phyloP scores from a whole-genome alignment of 2,329 filamentous ascomycete genomes.

The Metarhizium anisopliae region DNA sequence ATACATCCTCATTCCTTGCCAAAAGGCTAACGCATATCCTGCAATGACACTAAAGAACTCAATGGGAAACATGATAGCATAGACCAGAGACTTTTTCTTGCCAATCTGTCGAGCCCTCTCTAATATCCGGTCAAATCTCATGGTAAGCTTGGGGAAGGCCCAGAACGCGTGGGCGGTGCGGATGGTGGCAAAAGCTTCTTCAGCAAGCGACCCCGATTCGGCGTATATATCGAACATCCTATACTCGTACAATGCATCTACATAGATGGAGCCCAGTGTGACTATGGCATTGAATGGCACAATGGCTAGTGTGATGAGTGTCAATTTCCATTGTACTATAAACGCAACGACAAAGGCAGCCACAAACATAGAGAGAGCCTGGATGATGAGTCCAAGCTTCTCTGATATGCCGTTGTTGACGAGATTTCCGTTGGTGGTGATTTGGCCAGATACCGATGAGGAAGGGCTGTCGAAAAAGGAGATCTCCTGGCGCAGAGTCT shows the following conservation, averaged over 20 bases:
- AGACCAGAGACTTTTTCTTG: constrained; percentile 32
- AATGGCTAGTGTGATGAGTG: constrained; percentile 35
- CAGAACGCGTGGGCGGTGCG: constrained; percentile 42
- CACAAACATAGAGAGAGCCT: constrained; percentile 30
- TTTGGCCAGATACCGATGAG: constrained; percentile 34
- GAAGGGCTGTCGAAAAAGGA: constrained; percentile 42
- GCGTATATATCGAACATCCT: constrained; percentile 34
- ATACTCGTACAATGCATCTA: constrained; percentile 33
- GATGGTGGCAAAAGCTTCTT: constrained; percentile 40
- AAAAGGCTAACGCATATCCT: constrained; percentile 40
- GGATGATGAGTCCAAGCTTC: constrained; percentile 33
- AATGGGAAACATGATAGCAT: constrained; percentile 32
- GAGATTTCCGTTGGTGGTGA: constrained; percentile 38
- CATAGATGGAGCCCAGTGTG: constrained; percentile 25
- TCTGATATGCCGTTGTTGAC: constrained; percentile 36
- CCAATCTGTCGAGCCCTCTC: constrained; percentile 29
- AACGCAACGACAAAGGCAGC: constrained; percentile 32
- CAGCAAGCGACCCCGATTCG: constrained; percentile 33
- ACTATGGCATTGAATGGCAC: constrained; percentile 34
- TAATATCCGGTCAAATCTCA: constrained; percentile 33
- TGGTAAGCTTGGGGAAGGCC: constrained; percentile 33
- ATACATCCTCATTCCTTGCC: constrained; percentile 41
- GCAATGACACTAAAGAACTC: constrained; percentile 40
- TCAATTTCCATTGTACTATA: constrained; percentile 31
- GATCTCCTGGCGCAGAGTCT: constrained; percentile 40